phyloP scores from a whole-genome alignment of 495 filamentous ascomycete genomes.

The Penicillium cosmopolitanum region DNA sequence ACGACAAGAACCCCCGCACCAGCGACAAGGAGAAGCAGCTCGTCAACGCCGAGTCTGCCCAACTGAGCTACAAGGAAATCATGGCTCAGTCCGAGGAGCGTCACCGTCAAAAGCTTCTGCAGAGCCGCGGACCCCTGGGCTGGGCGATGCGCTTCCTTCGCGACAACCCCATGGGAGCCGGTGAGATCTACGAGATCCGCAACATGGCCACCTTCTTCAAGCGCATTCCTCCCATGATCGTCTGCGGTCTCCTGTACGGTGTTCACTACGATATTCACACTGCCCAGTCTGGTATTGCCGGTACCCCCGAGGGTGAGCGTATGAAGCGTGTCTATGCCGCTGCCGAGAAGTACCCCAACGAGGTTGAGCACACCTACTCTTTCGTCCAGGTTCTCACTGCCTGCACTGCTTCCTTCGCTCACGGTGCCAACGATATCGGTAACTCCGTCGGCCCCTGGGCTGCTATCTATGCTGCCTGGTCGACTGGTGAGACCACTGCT shows the following conservation, averaged over 20 bases:
- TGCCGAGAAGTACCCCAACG: conserved; percentile 71
- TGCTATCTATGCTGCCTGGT: conserved; percentile 70
- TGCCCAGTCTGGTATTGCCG: conserved; percentile 63
- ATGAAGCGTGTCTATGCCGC: conserved; percentile 62
- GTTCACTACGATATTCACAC: conserved; percentile 75
- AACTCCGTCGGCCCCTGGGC: conserved; percentile 78
- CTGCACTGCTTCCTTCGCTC: conserved; percentile 74
- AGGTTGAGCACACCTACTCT: conserved; percentile 75
- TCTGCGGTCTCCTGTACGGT: conserved; percentile 63
- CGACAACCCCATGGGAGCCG: conserved; percentile 68
- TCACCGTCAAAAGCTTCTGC: conserved; percentile 56
- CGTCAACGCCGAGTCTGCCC: conserved; percentile 41
- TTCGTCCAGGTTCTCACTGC: conserved; percentile 77
- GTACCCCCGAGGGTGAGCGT: conserved; percentile 68
- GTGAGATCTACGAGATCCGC: conserved; percentile 66
- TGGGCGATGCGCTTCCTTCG: conserved; percentile 74
- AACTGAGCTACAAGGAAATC: conserved; percentile 59
- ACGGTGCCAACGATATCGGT: conserved; percentile 80
- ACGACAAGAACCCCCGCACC: conserved; percentile 39
- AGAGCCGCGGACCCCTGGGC: conserved; percentile 63
- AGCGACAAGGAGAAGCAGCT: conserved; percentile 50
- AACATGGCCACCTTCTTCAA: conserved; percentile 62
- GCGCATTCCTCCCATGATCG: conserved; percentile 63
- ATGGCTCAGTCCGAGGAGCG: conserved; percentile 51
- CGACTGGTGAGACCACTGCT: conserved; percentile 48